phyloP scores from a whole-genome alignment of 2,329 filamentous ascomycete species.

The Zasmidium angulare region DNA sequence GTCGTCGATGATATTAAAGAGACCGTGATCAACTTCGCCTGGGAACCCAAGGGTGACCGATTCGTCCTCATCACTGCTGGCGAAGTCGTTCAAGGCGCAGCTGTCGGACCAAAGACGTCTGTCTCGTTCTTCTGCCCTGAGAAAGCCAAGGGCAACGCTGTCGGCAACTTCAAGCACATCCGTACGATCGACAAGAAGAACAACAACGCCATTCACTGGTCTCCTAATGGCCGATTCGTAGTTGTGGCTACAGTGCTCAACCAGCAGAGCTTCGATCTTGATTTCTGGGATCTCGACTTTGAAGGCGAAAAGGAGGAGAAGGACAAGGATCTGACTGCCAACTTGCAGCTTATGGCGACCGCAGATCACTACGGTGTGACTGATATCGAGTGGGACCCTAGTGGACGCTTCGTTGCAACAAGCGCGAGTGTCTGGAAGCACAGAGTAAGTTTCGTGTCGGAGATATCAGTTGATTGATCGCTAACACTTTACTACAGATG shows the following conservation, averaged over 20 bases:
- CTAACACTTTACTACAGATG: constrained; percentile 62
- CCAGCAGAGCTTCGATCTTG: constrained; percentile 89
- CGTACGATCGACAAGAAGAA: constrained; percentile 98
- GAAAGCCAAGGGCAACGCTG: constrained; percentile 76
- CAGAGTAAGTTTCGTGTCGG: constrained; percentile 62
- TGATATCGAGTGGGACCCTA: constrained; percentile 97
- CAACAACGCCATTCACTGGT: constrained; percentile 99
- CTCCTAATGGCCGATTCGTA: constrained; percentile 90
- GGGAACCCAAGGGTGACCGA: constrained; percentile 96
- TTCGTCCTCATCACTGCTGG: constrained; percentile 96
- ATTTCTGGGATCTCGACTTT: constrained; percentile 97
- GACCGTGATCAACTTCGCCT: constrained; percentile 98
- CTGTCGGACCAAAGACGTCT: constrained; percentile 87
- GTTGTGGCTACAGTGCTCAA: constrained; percentile 91
- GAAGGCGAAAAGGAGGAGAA: constrained; percentile 88
- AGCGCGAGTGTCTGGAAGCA: constrained; percentile 97
- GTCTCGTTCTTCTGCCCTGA: constrained; percentile 97
- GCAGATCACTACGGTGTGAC: constrained; percentile 97
- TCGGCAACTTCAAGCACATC: constrained; percentile 95
- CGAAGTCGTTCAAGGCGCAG: constrained; percentile 74
- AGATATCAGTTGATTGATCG: background rate
- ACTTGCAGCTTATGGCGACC: constrained; percentile 90
- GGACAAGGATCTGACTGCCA: constrained; percentile 91
- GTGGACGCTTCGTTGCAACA: constrained; percentile 88
- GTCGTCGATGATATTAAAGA: constrained; percentile 98